Evolutionary conservation across 2,329 filamentous ascomycete genomes (phyloP).

Genomic region (Drechmeria coniospora): DNA sequence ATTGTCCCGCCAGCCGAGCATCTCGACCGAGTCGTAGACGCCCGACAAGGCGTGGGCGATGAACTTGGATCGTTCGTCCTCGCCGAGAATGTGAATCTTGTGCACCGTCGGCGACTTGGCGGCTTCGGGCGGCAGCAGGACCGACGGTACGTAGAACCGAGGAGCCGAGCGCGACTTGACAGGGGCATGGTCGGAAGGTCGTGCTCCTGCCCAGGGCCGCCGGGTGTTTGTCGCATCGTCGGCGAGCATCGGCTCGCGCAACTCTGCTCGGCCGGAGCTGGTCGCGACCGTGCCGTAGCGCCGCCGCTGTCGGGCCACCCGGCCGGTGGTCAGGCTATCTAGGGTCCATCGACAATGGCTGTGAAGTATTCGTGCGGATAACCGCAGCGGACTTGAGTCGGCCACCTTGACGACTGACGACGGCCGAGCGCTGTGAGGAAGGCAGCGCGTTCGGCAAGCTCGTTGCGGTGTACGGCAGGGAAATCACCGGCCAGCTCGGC

Average conservation of each 20-base stretch:
- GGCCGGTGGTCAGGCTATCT: conserved; percentile 22
- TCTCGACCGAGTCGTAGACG: conserved; percentile 24
- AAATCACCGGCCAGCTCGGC: too few relatives aligned
- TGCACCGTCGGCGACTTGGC: conserved; percentile 17
- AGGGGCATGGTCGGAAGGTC: conserved; percentile 5
- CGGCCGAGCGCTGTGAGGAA: too few relatives aligned
- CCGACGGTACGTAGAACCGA: conserved; percentile 19
- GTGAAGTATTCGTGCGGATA: conserved; percentile 25
- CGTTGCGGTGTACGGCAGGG: too few relatives aligned
- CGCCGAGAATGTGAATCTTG: conserved; percentile 26
- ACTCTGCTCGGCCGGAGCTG: conserved; percentile 8
- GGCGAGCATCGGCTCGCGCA: conserved; percentile 9
- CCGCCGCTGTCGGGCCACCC: conserved; percentile 20
- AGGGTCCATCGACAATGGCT: conserved; percentile 21
- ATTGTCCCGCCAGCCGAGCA: conserved; percentile 14
- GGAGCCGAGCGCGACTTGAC: conserved; percentile 4
- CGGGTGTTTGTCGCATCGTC: conserved; percentile 6
- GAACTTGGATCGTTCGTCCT: conserved; percentile 24
- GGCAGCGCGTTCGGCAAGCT: too few relatives aligned
- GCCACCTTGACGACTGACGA: conserved; percentile 17
- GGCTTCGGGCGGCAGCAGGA: conserved; percentile 17
- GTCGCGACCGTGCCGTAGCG: conserved; percentile 15
- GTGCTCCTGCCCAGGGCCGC: conserved; percentile 10
- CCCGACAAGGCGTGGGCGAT: conserved; percentile 25
- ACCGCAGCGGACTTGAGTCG: conserved; percentile 23